Percentiles rank a stretch among this genome's conserved stretches.
phyloP scores from a whole-genome alignment of 192 early-diverging fungal species.

The Mortierella alpina region DNA sequence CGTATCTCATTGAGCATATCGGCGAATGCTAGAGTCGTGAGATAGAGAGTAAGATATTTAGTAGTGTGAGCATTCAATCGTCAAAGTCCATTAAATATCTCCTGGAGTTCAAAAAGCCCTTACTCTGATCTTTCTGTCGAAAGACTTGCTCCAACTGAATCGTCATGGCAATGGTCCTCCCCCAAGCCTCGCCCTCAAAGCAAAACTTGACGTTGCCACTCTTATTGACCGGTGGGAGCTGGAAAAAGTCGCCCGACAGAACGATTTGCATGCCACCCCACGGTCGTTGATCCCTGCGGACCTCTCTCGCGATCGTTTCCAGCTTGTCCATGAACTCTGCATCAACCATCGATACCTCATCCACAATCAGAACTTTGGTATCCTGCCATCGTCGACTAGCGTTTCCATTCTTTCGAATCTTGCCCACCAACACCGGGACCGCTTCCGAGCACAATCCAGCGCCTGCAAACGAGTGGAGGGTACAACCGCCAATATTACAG shows the following conservation, averaged over 20 bases:
- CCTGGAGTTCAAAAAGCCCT: not conserved
- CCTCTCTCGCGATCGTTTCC: slow-evolving; percentile 68
- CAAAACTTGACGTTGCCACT: slow-evolving; percentile 63
- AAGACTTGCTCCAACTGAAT: slow-evolving; percentile 84
- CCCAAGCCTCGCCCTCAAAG: slow-evolving; percentile 75
- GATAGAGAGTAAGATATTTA: not conserved
- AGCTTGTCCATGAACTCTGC: slow-evolving; percentile 77
- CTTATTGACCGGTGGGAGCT: slow-evolving; percentile 78
- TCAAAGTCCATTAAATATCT: not conserved
- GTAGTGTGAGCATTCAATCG: not conserved
- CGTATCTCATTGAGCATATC: slow-evolving; percentile 90
- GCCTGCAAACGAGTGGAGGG: slow-evolving; percentile 78
- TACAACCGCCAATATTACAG: slow-evolving; percentile 79
- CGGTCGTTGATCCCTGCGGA: slow-evolving; percentile 55
- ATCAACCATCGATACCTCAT: slow-evolving; percentile 89
- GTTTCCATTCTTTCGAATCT: slow-evolving; percentile 29
- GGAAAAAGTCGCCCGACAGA: slow-evolving; percentile 83
- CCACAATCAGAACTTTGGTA: slow-evolving; percentile 76
- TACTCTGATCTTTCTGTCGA: slow-evolving; percentile 81
- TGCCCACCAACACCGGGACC: slow-evolving; percentile 23
- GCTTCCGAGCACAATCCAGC: slow-evolving; percentile 70
- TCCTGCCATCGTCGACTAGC: slow-evolving; percentile 67
- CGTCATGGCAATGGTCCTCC: slow-evolving; percentile 58
- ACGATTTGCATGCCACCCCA: slow-evolving; percentile 85
- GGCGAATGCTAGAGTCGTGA: slow-evolving; percentile 70